Conservation (phyloP, 164 flowering plant genomes). For the Houttuynia cordata region DNA sequence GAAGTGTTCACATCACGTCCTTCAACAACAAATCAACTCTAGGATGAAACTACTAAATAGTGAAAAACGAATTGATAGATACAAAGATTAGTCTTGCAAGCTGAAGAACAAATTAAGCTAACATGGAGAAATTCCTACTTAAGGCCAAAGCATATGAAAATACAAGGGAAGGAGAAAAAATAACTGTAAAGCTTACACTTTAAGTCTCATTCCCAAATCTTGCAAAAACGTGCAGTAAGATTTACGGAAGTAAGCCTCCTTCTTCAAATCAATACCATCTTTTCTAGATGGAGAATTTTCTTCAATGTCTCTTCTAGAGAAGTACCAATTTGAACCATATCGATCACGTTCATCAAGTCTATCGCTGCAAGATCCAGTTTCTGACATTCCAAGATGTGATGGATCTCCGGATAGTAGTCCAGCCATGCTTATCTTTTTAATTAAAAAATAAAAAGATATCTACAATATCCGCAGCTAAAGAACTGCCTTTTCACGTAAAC, state of each 20-base stretch:
- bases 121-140: too few species aligned
- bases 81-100: too few species aligned
- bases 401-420: slow-evolving; percentile 39
- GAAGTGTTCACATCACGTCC: too few species aligned
- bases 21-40: too few species aligned
- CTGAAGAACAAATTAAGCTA: neutral
- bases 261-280: slow-evolving; percentile 69
- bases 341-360: slow-evolving; percentile 33
- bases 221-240: slow-evolving; percentile 74
- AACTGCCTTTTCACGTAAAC: too few species aligned
- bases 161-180: neutral
- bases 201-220: slow-evolving; percentile 69
- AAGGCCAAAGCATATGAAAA: too few species aligned
- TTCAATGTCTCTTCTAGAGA: slow-evolving; percentile 60
- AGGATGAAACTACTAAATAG: too few species aligned
- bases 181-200: slow-evolving; percentile 46
- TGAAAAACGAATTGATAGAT: too few species aligned
- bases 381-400: slow-evolving; percentile 32
- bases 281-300: slow-evolving; percentile 60
- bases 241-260: slow-evolving; percentile 59
- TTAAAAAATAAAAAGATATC: too few species aligned
- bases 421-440: slow-evolving; percentile 29
- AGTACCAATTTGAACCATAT: slow-evolving; percentile 37
- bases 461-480: too few species aligned
- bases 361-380: slow-evolving; percentile 29